Percentiles rank a stretch among this genome's conserved stretches.
Evolutionary conservation across 768 basidiomycete species (phyloP).

Genomic region (Boletus coccyginus): DNA sequence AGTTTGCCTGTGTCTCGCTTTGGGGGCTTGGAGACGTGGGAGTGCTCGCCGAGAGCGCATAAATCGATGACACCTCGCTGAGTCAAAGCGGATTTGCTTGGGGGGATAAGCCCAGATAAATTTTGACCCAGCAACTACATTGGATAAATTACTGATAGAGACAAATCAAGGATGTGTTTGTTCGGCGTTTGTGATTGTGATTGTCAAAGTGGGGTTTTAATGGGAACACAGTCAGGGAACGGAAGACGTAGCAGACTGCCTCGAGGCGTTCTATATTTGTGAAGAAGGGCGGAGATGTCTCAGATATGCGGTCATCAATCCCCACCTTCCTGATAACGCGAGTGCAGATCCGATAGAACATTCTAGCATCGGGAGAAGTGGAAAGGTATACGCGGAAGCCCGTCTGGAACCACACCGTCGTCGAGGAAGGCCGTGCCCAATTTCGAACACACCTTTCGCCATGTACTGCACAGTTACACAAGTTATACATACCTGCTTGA

Average conservation of each 20-base stretch:
- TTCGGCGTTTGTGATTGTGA: not conserved
- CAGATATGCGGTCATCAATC: not conserved
- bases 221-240: not conserved
- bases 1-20: not conserved
- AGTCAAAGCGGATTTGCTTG: not conserved
- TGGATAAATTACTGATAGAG: not conserved
- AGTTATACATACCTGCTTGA: not conserved
- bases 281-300: not conserved
- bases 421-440: not conserved
- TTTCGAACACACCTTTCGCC: not conserved
- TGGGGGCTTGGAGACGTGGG: not conserved
- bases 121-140: not conserved
- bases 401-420: too few relatives aligned
- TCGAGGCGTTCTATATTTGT: not conserved
- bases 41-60: not conserved
- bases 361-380: not conserved
- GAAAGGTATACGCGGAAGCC: not conserved
- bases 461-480: not conserved
- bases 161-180: not conserved
- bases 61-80: constrained; percentile 1
- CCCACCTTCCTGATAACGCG: not conserved
- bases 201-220: not conserved
- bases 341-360: not conserved
- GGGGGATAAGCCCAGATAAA: not conserved
- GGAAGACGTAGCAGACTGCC: not conserved